These are phyloP conservation scores for Aureobasidium sp. DNA, from an alignment of 2,329 filamentous ascomycete genomes.

Conservation along the genomic window DNA sequence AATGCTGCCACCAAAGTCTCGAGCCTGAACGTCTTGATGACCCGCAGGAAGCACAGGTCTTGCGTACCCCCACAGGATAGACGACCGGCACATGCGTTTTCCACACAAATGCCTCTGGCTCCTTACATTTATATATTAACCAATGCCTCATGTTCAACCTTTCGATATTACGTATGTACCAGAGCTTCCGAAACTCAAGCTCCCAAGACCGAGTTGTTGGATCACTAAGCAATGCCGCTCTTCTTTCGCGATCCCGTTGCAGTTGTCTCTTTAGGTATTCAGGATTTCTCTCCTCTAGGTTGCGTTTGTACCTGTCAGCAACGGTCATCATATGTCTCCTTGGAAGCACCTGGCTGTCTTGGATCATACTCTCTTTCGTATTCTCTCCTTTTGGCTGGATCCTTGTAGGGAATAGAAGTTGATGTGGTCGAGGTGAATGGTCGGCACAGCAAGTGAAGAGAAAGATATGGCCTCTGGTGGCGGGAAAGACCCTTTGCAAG, in stretches of 20 bases:
- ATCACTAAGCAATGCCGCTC: neutral
- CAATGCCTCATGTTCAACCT: neutral
- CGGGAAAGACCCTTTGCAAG: neutral
- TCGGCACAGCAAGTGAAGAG: neutral
- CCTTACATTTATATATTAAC: neutral
- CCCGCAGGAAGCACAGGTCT: neutral
- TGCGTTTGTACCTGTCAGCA: neutral
- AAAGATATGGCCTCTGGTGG: neutral
- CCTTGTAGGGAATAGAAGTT: neutral
- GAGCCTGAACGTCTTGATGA: neutral
- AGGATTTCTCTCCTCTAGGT: neutral
- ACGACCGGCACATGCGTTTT: neutral
- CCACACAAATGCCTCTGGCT: neutral
- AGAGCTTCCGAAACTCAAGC: neutral
- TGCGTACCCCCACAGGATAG: neutral
- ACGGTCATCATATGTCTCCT: neutral
- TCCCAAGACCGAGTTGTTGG: neutral
- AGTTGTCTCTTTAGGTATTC: neutral
- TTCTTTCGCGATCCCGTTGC: neutral
- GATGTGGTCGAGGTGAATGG: neutral
- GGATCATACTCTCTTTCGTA: neutral
- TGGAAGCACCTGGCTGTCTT: no score
- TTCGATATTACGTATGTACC: neutral
- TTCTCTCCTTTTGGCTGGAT: neutral
- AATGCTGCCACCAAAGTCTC: neutral